Percentiles rank a stretch among this genome's conserved stretches.
phyloP scores from a whole-genome alignment of 441 rosid species.

The Bocquillonia castaneifolia region DNA sequence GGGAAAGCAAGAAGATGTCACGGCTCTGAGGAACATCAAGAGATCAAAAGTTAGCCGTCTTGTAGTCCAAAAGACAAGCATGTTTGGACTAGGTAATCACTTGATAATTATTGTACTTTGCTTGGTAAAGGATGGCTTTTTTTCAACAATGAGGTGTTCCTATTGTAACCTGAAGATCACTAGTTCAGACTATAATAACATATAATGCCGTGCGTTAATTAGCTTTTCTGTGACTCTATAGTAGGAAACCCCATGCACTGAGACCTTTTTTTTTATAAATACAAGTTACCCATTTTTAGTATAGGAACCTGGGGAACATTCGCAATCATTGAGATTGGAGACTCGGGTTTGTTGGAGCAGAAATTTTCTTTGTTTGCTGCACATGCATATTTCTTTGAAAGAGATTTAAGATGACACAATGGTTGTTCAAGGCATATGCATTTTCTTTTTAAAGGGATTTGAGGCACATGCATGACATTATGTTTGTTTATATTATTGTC shows the following conservation, averaged over 20 bases:
- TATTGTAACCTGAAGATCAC: background rate
- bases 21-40: slow-evolving; percentile 48
- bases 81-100: slow-evolving; percentile 81
- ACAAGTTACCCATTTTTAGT: background rate
- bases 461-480: background rate
- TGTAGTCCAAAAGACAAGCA: slow-evolving; percentile 71
- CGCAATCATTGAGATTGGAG: background rate
- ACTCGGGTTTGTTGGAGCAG: background rate
- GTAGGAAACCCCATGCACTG: background rate
- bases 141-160: background rate
- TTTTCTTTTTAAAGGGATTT: background rate
- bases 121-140: background rate
- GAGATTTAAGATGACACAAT: no score
- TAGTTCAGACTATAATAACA: no score
- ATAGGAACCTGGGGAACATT: background rate
- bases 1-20: slow-evolving; percentile 62
- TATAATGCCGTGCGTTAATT: no score
- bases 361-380: background rate
- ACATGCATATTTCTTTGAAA: background rate
- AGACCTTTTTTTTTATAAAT: background rate
- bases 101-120: slow-evolving; percentile 5
- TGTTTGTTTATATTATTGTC: background rate
- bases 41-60: slow-evolving; percentile 63
- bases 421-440: background rate
- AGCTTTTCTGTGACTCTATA: background rate